A percentile compares a stretch with the other conserved stretches of the same genome.
phyloP scores from a whole-genome alignment of 108 stramenopile genomes.

The Fragilariopsis cylindrus region DNA sequence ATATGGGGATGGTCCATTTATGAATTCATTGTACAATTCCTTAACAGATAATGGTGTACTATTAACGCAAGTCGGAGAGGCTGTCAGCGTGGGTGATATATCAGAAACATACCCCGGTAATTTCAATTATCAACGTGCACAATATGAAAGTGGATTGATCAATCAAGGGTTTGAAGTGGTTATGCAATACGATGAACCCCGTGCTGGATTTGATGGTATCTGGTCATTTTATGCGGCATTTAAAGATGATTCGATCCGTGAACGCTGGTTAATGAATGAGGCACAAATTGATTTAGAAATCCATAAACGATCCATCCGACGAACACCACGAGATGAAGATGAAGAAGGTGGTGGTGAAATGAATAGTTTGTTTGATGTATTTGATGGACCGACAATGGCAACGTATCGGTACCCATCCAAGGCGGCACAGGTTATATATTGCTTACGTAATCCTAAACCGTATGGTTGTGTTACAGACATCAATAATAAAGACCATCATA shows the following conservation, averaged over 20 bases:
- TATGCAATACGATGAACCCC: slow-evolving; percentile 5
- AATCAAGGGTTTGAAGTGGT: slow-evolving; percentile 6
- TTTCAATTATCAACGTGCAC: slow-evolving; percentile 4
- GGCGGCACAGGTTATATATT: slow-evolving; percentile 50
- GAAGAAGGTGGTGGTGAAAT: slow-evolving; percentile 26
- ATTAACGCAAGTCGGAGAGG: slow-evolving; percentile 64
- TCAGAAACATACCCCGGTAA: slow-evolving; percentile 47
- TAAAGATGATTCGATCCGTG: slow-evolving; percentile 38
- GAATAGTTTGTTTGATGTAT: slow-evolving; percentile 50
- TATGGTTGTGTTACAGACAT: neutral
- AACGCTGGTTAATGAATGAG: slow-evolving; percentile 54
- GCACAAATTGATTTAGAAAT: slow-evolving; percentile 64
- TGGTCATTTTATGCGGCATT: slow-evolving; percentile 69
- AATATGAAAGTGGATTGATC: slow-evolving; percentile 14
- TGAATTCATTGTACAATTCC: slow-evolving; percentile 50
- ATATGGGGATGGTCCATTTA: slow-evolving; percentile 47
- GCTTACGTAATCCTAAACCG: slow-evolving; percentile 21
- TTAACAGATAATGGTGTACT: slow-evolving; percentile 55
- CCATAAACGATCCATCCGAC: slow-evolving; percentile 31
- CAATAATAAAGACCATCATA: slow-evolving; percentile 2
- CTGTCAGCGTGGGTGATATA: slow-evolving; percentile 32
- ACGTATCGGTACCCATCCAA: slow-evolving; percentile 57
- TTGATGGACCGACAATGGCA: slow-evolving; percentile 78
- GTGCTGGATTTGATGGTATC: slow-evolving; percentile 9
- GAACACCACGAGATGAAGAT: neutral